Evolutionary conservation across 495 filamentous ascomycete species (phyloP), one percentile per base, ranked within the genome.

Genomic region (Geoglossum glabrum): DNA sequence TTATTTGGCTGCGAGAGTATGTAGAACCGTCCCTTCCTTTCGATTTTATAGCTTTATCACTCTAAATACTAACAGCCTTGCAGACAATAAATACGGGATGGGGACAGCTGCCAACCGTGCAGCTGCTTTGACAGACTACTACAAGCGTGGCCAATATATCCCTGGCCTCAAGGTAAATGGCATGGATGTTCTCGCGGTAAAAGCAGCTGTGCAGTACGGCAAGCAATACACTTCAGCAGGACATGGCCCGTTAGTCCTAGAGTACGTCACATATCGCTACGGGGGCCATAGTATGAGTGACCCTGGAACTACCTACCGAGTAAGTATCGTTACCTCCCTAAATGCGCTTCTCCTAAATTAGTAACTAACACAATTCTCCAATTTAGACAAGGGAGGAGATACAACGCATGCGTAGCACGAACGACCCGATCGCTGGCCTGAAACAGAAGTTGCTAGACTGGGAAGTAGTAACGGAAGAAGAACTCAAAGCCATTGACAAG

Each of bases 11-110:
- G 92, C 72, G 92, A 98, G 76, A 98, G 90, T 95, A 80, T 64
- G 83, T 79, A 23, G 33, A 54, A 28, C 6, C 15, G 26, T 54
- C 11, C 1, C 27, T 25, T 54, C 11, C 1, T 23, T 25, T 28
- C 19, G 51, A 26, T 51, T 15, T 23, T 23, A 5, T 19, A 26
- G 0, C 8, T 47, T 30, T 55, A 11, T 57, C 47, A 26, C 13
- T 26, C 34, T 23, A 15, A 15, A 19, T 45, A 30, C 47, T 59
- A 52, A 57, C 47, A 26, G 36, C 3, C 33, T 57, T 55, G 15
- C 59, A 97, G 90, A 98, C 79, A 98, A 98, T 83, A 97, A 98
- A 75, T 98, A 98, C 73, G 92, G 92, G 70, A 98, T 98, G 92
- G 92, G 93, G 72, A 98, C 92, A 55, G 87, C 92, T 57, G 92